Base-by-base conservation (phyloP, 768 basidiomycete species). In the Cyathus striatus region DNA sequence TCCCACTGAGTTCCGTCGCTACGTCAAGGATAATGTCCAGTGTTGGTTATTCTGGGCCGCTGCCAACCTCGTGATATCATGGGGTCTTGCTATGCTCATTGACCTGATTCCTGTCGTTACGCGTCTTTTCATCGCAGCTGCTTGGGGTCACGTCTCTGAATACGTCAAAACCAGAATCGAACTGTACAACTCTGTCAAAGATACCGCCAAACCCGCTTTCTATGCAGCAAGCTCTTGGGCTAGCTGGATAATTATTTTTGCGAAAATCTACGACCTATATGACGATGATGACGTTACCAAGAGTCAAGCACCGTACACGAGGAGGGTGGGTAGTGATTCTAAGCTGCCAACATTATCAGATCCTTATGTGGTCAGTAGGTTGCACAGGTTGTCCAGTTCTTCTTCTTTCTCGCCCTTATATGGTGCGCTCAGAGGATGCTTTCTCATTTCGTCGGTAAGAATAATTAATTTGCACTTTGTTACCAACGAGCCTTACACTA, bases 11-110 rank as follows among this genome's bases (percentile, higher is more conserved):
- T 64, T 78, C 49, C 74, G 84, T 13, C 69, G 65, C 22, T 84
- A 73, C 48, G 72, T 87, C 47, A 73, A 73, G 42, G 73, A 81
- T 48, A 89, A 83, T 56, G 59, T 84, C 35, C 69, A 83, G 57
- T 82, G 84, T 3, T 90, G 87, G 87, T 66, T 89, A 2, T 86
- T 86, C 60, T 90, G 87, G 86, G 79, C 77, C 5, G 88, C 86
- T 4, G 75, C 83, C 27, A 89, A 90, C 58, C 65, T 89, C 40
- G 65, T 86, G 45, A 72, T 88, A 40, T 88, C 86, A 2, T 90
- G 87, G 87, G 83, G 72, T 47, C 78, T 90, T 24, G 88, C 83
- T 16, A 65, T 86, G 63, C 63, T 83, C 46, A 66, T 88, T 51
- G 83, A 89, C 56, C 60, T 89, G 41, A 60, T 86, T 40, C 86